A percentile compares a stretch with the other conserved stretches of the same genome.
Conservation (phyloP, 2,329 filamentous ascomycete genomes). For the Aspergillus udagawae region DNA sequence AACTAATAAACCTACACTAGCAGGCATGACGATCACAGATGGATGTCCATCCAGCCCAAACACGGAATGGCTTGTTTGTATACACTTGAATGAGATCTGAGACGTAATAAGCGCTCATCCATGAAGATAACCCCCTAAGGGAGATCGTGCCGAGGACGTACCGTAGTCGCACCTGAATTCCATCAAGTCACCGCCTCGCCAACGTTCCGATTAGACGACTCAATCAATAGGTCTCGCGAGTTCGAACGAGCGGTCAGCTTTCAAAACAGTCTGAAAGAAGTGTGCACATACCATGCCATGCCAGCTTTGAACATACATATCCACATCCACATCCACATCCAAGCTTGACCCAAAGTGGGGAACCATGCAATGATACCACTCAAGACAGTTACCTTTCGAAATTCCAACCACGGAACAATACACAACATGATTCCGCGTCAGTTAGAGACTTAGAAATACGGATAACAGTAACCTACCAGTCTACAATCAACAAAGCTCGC, state of each 20-base stretch:
- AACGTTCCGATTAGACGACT: too few species aligned
- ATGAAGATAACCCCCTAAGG: background rate
- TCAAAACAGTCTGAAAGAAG: background rate
- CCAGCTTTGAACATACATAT: background rate
- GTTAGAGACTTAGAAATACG: too few species aligned
- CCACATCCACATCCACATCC: too few species aligned
- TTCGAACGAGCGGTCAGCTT: background rate
- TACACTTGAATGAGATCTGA: background rate
- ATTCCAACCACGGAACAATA: too few species aligned
- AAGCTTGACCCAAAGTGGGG: background rate
- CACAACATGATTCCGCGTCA: too few species aligned
- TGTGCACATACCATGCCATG: background rate
- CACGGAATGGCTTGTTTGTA: background rate
- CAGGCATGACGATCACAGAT: background rate
- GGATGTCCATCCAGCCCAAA: background rate
- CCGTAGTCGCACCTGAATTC: too few species aligned
- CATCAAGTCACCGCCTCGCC: background rate
- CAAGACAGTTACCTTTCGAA: too few species aligned
- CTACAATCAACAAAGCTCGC: background rate
- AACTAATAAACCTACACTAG: background rate
- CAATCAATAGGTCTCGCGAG: background rate
- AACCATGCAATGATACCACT: background rate
- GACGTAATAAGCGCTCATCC: background rate
- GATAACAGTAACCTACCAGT: too few species aligned
- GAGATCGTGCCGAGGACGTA: background rate